Base-by-base conservation (phyloP, 768 basidiomycete genomes). In the Flagelloscypha sp. region DNA sequence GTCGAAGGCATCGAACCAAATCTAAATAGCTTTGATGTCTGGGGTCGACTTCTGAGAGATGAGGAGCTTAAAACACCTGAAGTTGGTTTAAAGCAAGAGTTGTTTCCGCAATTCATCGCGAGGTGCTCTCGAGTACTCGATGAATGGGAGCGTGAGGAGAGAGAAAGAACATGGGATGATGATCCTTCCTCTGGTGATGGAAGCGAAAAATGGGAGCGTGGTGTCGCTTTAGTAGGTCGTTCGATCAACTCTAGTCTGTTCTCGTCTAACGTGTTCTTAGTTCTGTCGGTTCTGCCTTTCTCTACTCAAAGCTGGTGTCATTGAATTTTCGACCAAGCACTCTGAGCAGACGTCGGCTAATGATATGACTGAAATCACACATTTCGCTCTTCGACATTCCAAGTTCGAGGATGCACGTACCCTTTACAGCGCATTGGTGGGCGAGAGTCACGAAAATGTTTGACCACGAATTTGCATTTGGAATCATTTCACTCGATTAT, bases 211-310 rank as follows among this genome's bases (percentile, higher is more conserved):
- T 47, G 84, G 86, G 46, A 27, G 76, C 59, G 18, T 39, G 15
- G 19, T 27, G 12, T 45, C 27, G 19, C 24, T 12, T 36, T 40
- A 35, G 24, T 33, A 6, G n/a, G 27, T 41, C 24, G n/a, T 23
- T 20, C 29, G 25, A 24, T 12, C 17, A 10, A 28, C 10, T 33
- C 27, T 16, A 27, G 28, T 42, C 29, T 45, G 9, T 27, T 35
- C 40, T 44, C 27, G 33, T 15, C 31, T 30, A 32, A 36, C 11
- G 21, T 16, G 16, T 30, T 13, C 43, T 0, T 45, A 85, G 83
- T 65, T 86, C 21, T 86, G 81, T 54, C 77, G 84, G 8, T 87
- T 87, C 55, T 87, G 78, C 52, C 59, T 61, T 40, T 78, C 82
- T 0, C 64, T 88, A 31, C 69, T 85, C 59, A 81, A 79, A 50